Evolutionary conservation across 208 protist species (phyloP), one percentile per base, ranked within the genome.

Genomic region (Trypanosoma caninum): DNA sequence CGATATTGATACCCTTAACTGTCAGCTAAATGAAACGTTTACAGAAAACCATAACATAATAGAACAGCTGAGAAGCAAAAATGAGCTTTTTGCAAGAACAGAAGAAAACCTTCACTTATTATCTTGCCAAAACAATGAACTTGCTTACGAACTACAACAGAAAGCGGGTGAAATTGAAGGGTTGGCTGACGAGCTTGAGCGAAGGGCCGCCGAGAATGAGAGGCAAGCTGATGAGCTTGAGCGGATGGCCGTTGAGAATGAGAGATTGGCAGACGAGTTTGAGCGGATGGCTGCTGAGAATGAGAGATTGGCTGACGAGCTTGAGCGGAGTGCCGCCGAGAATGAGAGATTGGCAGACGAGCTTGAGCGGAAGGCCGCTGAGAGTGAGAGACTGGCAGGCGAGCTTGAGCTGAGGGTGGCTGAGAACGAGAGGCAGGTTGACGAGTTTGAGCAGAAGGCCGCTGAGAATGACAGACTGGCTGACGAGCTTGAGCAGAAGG

Each of bases 261-360:
- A 78, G 46, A 60, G 51, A 0, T 65, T 69, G 2, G 35, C 72
- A 7, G 75, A 81, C n/a, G 75, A 81, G 47, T 47, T 76, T 14
- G 65, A 77, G 40, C 70, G 55, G 44, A 70, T 65, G 65, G 60
- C 63, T 38, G 71, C 72, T 10, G 76, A 74, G 30, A 59, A 71
- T 50, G 64, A 71, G 64, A 67, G 65, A 59, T 65, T 59, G 8
- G 51, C 37, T 20, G 63, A 51, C 10, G 68, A 68, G 33, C 62
- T 76, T 2, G 69, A 64, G 11, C 50, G 44, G 48, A 52, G 65
- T 28, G 37, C 35, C 10, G 68, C 68, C 30, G 60, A 69, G 38
- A 78, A 78, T 59, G 72, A 78, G 50, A 64, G 48, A 34, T 61
- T 78, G 34, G 34, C 34, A 14, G 34, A 38, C 9, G 34, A 38